These are phyloP conservation scores for Acanthamoeba lenticulata DNA, from an alignment of 208 protist genomes.

Conservation along the genomic window DNA sequence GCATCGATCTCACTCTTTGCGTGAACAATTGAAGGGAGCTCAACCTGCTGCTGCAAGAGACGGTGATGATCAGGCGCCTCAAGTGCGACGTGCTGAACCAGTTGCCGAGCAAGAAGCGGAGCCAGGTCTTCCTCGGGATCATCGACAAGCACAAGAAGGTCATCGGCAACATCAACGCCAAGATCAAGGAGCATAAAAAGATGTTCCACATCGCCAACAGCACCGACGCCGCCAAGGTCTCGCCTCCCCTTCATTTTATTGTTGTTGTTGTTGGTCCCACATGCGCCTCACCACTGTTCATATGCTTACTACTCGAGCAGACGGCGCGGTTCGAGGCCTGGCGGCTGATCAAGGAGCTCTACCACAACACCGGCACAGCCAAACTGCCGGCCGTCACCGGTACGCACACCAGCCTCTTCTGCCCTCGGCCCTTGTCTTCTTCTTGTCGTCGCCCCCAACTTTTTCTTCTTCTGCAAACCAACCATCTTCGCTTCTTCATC, in stretches of 20 bases:
- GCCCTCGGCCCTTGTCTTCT: too few species aligned
- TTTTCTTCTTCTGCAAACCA: neutral
- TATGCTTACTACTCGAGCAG: neutral
- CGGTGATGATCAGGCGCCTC: constrained; percentile 94
- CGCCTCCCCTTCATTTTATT: neutral
- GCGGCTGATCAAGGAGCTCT: constrained; percentile 69
- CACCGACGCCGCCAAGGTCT: constrained; percentile 45
- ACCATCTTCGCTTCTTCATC: neutral
- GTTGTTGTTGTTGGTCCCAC: neutral
- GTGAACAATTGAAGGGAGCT: constrained; percentile 93
- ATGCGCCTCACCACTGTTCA: neutral
- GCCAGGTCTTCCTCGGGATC: constrained; percentile 63
- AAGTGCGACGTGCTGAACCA: constrained; percentile 92
- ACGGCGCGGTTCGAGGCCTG: neutral
- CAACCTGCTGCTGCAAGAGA: constrained; percentile 89
- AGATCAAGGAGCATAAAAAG: constrained; percentile 37
- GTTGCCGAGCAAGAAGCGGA: constrained; percentile 84
- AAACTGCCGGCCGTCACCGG: constrained; percentile 68
- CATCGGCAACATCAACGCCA: neutral
- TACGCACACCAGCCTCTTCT: too few species aligned
- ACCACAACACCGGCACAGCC: constrained; percentile 68
- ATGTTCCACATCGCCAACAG: neutral
- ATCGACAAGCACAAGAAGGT: constrained; percentile 47
- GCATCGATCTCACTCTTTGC: constrained; percentile 69
- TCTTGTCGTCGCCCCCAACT: too few species aligned